A percentile compares a stretch with the other conserved stretches of the same genome.
phyloP scores from a whole-genome alignment of 2,329 filamentous ascomycete genomes.

The Aureobasidium sp. region DNA sequence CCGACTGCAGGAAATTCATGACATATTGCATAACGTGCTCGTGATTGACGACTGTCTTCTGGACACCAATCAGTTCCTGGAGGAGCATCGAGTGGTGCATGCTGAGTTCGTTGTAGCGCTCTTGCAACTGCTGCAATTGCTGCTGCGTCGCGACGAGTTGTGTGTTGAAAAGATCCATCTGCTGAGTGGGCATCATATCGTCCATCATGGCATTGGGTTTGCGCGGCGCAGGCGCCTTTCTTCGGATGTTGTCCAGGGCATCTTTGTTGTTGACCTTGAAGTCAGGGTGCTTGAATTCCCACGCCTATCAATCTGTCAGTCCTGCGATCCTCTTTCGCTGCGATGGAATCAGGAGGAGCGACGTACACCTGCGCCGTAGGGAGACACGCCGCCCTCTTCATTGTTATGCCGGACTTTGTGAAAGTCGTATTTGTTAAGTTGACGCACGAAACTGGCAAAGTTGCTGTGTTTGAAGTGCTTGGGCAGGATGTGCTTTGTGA shows the following conservation, averaged over 20 bases:
- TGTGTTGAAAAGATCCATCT: slow-evolving; percentile 81
- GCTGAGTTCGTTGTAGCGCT: slow-evolving; percentile 71
- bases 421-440: slow-evolving; percentile 96
- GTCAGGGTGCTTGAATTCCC: slow-evolving; percentile 96
- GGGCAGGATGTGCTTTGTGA: slow-evolving; percentile 91
- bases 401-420: slow-evolving; percentile 94
- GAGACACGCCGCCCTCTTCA: slow-evolving; percentile 73
- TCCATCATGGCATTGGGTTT: slow-evolving; percentile 62
- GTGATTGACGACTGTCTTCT: slow-evolving; percentile 64
- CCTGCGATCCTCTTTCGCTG: neutral
- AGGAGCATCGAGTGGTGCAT: slow-evolving; percentile 57
- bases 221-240: slow-evolving; percentile 86
- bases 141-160: slow-evolving; percentile 85
- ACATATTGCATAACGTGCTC: slow-evolving; percentile 64
- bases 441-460: slow-evolving; percentile 91
- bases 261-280: slow-evolving; percentile 95
- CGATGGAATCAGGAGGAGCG: neutral
- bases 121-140: slow-evolving; percentile 80
- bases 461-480: slow-evolving; percentile 99
- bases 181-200: slow-evolving; percentile 70
- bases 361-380: slow-evolving; percentile 69
- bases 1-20: slow-evolving; percentile 57
- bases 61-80: slow-evolving; percentile 55
- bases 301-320: slow-evolving; percentile 51
- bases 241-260: slow-evolving; percentile 88